These are phyloP conservation scores for Pelargonium nanum DNA, from an alignment of 345 rosid genomes.

Conservation along the genomic window DNA sequence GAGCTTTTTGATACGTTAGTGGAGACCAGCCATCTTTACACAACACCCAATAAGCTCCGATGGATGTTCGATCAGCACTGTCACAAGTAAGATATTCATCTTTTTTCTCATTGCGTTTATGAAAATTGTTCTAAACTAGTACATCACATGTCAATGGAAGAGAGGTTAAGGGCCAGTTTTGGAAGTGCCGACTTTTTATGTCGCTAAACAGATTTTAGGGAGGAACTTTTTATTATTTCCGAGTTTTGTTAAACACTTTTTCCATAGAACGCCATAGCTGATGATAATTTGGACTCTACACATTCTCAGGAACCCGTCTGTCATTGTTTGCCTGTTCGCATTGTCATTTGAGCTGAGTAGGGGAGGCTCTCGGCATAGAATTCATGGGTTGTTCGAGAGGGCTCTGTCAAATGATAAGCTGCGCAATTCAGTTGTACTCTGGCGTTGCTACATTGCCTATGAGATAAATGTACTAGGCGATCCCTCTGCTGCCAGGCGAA, in stretches of 20 bases:
- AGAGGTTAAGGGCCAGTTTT: too few species aligned
- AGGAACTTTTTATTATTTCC: too few species aligned
- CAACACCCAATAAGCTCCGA: constrained; percentile 74
- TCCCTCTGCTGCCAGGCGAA: constrained; percentile 58
- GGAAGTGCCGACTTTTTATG: too few species aligned
- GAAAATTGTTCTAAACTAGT: too few species aligned
- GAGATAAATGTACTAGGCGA: constrained; percentile 51
- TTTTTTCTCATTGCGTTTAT: too few species aligned
- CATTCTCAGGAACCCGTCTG: constrained; percentile 59
- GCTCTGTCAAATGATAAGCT: constrained; percentile 55
- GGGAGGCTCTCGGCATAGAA: constrained; percentile 60
- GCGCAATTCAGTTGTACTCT: constrained; percentile 53
- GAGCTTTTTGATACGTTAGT: constrained; percentile 53
- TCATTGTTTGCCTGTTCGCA: constrained; percentile 64
- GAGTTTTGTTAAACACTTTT: too few species aligned
- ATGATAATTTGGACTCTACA: constrained; percentile 4
- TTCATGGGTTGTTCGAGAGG: constrained; percentile 80
- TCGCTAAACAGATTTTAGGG: too few species aligned
- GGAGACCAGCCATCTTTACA: constrained; percentile 54
- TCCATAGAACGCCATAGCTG: not conserved
- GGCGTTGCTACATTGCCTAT: constrained; percentile 84
- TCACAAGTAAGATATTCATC: constrained; percentile 40
- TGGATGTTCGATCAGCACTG: constrained; percentile 54
- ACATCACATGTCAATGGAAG: too few species aligned
- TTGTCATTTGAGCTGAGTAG: constrained; percentile 64